Conservation (phyloP, 768 basidiomycete species). For the Tulasnella sp. region DNA sequence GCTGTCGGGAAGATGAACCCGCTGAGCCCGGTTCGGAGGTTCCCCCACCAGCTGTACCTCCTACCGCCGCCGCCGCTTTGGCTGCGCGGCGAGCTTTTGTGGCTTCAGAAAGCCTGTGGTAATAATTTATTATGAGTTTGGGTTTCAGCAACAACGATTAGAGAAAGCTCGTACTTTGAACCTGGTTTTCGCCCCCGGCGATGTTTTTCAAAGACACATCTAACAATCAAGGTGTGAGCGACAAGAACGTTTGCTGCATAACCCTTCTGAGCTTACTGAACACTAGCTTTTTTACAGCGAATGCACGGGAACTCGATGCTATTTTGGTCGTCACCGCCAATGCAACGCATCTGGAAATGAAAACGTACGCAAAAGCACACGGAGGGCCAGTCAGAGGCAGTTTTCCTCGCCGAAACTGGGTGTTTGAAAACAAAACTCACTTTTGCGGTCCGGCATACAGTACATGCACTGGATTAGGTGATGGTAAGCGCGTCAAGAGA, state of each 20-base stretch:
- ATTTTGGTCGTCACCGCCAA: constrained; percentile 61
- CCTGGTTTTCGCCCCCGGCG: constrained; percentile 83
- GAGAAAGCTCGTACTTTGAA: constrained; percentile 51
- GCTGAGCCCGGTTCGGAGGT: not conserved
- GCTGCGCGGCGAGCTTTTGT: not conserved
- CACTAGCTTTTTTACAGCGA: constrained; percentile 70
- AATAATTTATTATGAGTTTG: not conserved
- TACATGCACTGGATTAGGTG: constrained; percentile 41
- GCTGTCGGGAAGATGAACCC: not conserved
- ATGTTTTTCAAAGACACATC: constrained; percentile 82
- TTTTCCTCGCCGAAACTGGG: not conserved
- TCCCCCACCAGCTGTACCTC: not conserved
- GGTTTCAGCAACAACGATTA: not conserved
- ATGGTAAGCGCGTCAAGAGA: not conserved
- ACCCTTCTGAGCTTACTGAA: constrained; percentile 40
- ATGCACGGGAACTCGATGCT: constrained; percentile 62
- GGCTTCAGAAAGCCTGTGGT: not conserved
- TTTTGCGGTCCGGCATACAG: constrained; percentile 78
- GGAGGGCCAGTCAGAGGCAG: not conserved
- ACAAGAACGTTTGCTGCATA: not conserved
- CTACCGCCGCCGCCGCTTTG: not conserved
- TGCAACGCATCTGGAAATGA: constrained; percentile 68
- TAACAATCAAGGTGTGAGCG: constrained; percentile 22
- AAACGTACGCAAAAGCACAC: not conserved
- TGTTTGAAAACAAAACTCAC: constrained; percentile 27